phyloP scores from a whole-genome alignment of 768 basidiomycete genomes.

The Mycena chlorophos region DNA sequence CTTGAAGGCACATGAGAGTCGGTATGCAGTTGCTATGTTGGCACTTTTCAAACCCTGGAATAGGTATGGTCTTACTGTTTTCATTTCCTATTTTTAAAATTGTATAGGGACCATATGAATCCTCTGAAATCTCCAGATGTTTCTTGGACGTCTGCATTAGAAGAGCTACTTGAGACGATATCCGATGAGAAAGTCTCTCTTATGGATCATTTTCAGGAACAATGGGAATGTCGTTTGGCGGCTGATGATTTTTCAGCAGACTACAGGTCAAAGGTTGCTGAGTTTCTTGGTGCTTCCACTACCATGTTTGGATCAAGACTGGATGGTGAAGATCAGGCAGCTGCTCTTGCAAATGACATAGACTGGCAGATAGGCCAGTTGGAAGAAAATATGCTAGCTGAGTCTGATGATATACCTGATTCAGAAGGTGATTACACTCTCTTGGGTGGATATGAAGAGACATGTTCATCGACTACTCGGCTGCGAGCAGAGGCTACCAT shows the following conservation, averaged over 20 bases:
- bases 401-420: not conserved
- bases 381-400: not conserved
- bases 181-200: not conserved
- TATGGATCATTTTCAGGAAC: conserved; percentile 15
- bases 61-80: not conserved
- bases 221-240: conserved; percentile 15
- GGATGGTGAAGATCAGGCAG: not conserved
- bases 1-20: not conserved
- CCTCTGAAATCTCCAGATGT: conserved; percentile 9
- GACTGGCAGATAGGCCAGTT: conserved; percentile 11
- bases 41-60: conserved; percentile 16
- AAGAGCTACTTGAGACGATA: not conserved
- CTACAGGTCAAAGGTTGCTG: not conserved
- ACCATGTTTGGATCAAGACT: not conserved
- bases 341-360: not conserved
- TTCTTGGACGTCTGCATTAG: conserved; percentile 1
- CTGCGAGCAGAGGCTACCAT: too few species aligned
- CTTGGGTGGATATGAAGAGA: not conserved
- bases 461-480: not conserved
- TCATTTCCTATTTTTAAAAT: not conserved
- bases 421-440: not conserved
- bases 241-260: conserved; percentile 13
- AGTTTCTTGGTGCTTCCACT: not conserved
- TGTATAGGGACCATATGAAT: not conserved
- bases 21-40: conserved; percentile 13